Base-by-base conservation (phyloP, 2,329 filamentous ascomycete species). In the Fusarium haematococcum region DNA sequence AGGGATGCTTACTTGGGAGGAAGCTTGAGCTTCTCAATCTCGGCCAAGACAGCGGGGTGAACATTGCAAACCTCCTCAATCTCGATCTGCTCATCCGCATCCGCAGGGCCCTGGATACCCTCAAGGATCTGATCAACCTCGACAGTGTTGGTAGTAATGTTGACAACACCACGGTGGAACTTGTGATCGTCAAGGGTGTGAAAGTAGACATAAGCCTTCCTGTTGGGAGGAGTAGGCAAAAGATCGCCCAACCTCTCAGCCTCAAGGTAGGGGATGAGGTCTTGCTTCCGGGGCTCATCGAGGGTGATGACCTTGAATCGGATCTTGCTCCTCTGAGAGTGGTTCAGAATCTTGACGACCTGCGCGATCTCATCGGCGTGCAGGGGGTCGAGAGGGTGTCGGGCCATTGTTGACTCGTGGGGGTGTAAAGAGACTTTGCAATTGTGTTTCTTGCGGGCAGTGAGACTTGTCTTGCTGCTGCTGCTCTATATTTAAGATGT, bases 361-460 rank as follows among this genome's bases (percentile, higher is more conserved):
- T 50, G 48, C 6, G 45, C 56, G 27, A 69, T 63, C 20, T 69
- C 67, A 6, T 41, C 57, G 4, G 67, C 37, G 5, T 30, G 37
- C 14, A 67, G 33, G n/a, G 67, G 63, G 58, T 69, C 67, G 50
- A 69, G 63, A 20, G 67, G 67, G 37, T 69, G 67, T 39, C 37
- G 37, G 37, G 37, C 37, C 37, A 39, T 39, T n/a, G 16, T 39
- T 39, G 37, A 39, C 37, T 39, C 37, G 37, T 39, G 16, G 16
- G 35, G 37, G 16, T 9, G 6, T 5, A 9, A 39, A n/a, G 37
- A 39, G 37, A n/a, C 37, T 18, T 39, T 10, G 37, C 37, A n/a
- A 39, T 39, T 39, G 37, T n/a, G 7, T 39, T 39, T n/a, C 16
- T 39, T 39, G 16, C 37, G 4, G 16, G 16, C 37, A 18, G 37